phyloP scores from a whole-genome alignment of 2,329 filamentous ascomycete species.

The Hymenoscyphus occultus region DNA sequence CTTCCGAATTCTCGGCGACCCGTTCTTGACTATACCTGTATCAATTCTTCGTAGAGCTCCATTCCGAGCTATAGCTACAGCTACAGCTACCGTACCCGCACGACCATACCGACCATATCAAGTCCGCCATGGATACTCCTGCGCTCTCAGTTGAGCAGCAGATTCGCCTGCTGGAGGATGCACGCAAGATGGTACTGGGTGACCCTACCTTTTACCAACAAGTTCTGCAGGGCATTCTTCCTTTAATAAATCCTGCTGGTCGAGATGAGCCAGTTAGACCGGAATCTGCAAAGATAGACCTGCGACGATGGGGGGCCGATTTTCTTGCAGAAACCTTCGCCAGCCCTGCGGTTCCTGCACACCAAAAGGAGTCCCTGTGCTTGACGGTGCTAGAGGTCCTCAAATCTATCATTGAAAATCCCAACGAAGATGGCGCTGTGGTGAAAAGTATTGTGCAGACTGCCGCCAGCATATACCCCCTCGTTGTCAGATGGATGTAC shows the following conservation, averaged over 20 bases:
- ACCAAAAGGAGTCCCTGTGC: slow-evolving; percentile 78
- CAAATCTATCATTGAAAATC: slow-evolving; percentile 64
- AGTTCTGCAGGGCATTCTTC: slow-evolving; percentile 89
- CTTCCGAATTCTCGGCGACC: slow-evolving; percentile 19
- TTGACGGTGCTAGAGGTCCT: slow-evolving; percentile 76
- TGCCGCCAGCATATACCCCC: slow-evolving; percentile 86
- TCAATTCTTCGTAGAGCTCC: slow-evolving; percentile 29
- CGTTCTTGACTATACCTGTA: slow-evolving; percentile 4
- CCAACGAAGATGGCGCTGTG: slow-evolving; percentile 75
- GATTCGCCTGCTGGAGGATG: slow-evolving; percentile 83
- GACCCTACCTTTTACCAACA: slow-evolving; percentile 87
- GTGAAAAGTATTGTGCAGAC: slow-evolving; percentile 85
- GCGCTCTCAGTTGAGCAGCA: slow-evolving; percentile 66
- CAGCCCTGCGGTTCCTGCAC: slow-evolving; percentile 74
- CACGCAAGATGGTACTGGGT: slow-evolving; percentile 82
- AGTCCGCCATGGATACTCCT: slow-evolving; percentile 46
- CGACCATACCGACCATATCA: slow-evolving; percentile 21
- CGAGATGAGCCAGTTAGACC: slow-evolving; percentile 7
- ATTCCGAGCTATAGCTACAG: slow-evolving; percentile 13
- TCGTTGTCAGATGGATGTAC: slow-evolving; percentile 92
- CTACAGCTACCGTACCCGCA: slow-evolving; percentile 23
- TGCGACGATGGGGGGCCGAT: slow-evolving; percentile 93
- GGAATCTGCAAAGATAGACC: slow-evolving; percentile 61
- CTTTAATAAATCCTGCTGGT: slow-evolving; percentile 70
- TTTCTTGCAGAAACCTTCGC: slow-evolving; percentile 96